Evolutionary conservation across 768 basidiomycete species (phyloP), one percentile per base, ranked within the genome.

Genomic region (Kwoniella shandongensis): DNA sequence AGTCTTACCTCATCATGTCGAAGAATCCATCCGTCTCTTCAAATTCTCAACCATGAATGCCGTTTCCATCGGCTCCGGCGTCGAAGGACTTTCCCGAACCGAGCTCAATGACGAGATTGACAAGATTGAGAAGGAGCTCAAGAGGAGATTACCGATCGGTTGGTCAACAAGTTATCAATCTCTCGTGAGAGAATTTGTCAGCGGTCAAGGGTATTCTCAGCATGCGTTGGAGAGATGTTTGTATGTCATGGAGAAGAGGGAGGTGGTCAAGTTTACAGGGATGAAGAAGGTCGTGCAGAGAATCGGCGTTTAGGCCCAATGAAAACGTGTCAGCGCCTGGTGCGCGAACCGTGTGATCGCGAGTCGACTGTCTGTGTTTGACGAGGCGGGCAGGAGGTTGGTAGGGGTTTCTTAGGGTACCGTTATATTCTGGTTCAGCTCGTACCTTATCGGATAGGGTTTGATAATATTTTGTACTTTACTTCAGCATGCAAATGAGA

Each of bases 11-110:
- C 87, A 93, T 73, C 93, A 99, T 66, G 94, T 98, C 22, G 93
- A 97, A 76, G 96, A 99, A 77, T 89, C 96, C 5, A 97, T 98
- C 66, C 88, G 96, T 10, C 78, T 99, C 39, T 99, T 99, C 86
- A 98, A 94, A 72, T 93, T 86, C 79, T 97, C 93, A 8, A 98
- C 96, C 2, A 98, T 99, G 94, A 92, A 98, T 74, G 96, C 96
- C 23, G 93, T 98, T 25, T 88, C 89, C 12, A 91, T 92, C 0
- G 93, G 96, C 12, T 58, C 56, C 12, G 87, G 89, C 29, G 86
- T 88, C 17, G 96, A 98, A 66, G 96, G 96, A 0, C 80, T 98
- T 57, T 89, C 91, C 13, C 84, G 93, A 40, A 86, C 88, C 3
- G 91, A 92, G 67, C 79, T 98, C 36, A 92, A 93, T 74, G 92